These are phyloP conservation scores for Melastoma candidum DNA, from an alignment of 441 rosid species.

Conservation along the genomic window DNA sequence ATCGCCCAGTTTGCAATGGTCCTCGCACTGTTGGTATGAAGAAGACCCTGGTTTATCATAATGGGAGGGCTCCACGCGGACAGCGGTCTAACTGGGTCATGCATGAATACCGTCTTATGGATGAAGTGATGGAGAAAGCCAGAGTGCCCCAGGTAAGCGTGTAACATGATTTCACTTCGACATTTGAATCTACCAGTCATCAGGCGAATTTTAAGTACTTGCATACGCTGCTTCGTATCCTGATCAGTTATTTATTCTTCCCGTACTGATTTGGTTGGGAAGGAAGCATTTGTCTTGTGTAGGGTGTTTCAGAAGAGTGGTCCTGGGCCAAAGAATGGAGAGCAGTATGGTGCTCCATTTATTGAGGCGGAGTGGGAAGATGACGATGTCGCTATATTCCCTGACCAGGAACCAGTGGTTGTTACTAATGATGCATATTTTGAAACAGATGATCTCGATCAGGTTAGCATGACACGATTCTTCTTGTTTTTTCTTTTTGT, in stretches of 20 bases:
- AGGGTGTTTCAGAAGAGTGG: constrained; percentile 96
- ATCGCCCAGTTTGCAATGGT: constrained; percentile 43
- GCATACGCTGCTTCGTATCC: background rate
- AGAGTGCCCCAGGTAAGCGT: constrained; percentile 57
- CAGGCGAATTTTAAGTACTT: background rate
- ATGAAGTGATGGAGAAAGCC: constrained; percentile 53
- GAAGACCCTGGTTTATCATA: constrained; percentile 90
- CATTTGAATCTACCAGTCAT: constrained; percentile 2
- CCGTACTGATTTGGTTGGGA: background rate
- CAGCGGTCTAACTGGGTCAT: constrained; percentile 90
- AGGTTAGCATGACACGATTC: constrained; percentile 33
- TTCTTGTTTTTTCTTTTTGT: background rate
- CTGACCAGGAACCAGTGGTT: constrained; percentile 38
- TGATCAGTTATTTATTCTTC: background rate
- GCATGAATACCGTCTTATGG: constrained; percentile 89
- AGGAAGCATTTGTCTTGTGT: constrained; percentile 43
- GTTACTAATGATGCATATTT: constrained; percentile 44
- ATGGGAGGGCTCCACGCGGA: constrained; percentile 86
- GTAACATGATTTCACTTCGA: background rate
- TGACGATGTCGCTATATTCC: constrained; percentile 38
- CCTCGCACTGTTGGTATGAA: constrained; percentile 69
- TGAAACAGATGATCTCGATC: constrained; percentile 48
- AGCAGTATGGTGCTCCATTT: constrained; percentile 95
- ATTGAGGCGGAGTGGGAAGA: constrained; percentile 95
- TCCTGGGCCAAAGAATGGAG: constrained; percentile 95